Percentiles rank a stretch among this genome's conserved stretches.
These are phyloP conservation scores for Aaosphaeria pasadenensis DNA, from an alignment of 2,329 filamentous ascomycete species.

Conservation along the genomic window DNA sequence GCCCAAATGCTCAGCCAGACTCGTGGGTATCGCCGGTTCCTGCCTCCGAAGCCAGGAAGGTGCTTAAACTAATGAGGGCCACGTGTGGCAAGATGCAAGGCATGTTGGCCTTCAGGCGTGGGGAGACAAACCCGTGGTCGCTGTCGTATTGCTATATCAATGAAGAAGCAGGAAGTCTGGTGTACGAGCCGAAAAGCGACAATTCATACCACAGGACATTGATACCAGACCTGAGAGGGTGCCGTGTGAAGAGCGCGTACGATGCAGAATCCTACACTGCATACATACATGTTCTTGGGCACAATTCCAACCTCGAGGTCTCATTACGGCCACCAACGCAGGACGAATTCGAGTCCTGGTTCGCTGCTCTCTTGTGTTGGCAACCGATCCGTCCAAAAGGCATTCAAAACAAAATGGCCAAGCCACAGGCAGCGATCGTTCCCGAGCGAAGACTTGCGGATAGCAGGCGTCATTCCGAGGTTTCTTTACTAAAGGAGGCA, in stretches of 20 bases:
- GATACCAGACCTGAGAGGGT: slow-evolving; percentile 72
- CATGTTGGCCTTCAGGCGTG: slow-evolving; percentile 68
- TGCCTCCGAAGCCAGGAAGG: slow-evolving; percentile 67
- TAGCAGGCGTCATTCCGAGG: slow-evolving; percentile 48
- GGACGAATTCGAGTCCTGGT: slow-evolving; percentile 73
- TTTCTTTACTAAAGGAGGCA: slow-evolving; percentile 61
- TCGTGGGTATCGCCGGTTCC: slow-evolving; percentile 42
- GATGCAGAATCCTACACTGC: slow-evolving; percentile 48
- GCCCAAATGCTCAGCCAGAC: slow-evolving; percentile 22
- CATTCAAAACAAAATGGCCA: slow-evolving; percentile 53
- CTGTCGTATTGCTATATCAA: slow-evolving; percentile 75
- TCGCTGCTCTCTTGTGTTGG: slow-evolving; percentile 78
- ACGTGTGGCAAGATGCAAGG: slow-evolving; percentile 78
- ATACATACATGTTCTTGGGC: slow-evolving; percentile 51
- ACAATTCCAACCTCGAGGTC: slow-evolving; percentile 58
- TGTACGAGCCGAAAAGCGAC: slow-evolving; percentile 69
- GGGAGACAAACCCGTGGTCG: slow-evolving; percentile 62
- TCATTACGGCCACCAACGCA: slow-evolving; percentile 62
- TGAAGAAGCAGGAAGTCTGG: slow-evolving; percentile 69
- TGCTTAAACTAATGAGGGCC: slow-evolving; percentile 73
- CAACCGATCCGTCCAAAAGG: slow-evolving; percentile 66
- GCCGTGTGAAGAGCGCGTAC: slow-evolving; percentile 58
- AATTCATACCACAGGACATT: slow-evolving; percentile 64
- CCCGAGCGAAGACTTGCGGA: slow-evolving; percentile 35
- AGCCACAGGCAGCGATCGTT: slow-evolving; percentile 42